These are phyloP conservation scores for Ogataea kodamae DNA, from an alignment of 805 yeast species.

Conservation along the genomic window DNA sequence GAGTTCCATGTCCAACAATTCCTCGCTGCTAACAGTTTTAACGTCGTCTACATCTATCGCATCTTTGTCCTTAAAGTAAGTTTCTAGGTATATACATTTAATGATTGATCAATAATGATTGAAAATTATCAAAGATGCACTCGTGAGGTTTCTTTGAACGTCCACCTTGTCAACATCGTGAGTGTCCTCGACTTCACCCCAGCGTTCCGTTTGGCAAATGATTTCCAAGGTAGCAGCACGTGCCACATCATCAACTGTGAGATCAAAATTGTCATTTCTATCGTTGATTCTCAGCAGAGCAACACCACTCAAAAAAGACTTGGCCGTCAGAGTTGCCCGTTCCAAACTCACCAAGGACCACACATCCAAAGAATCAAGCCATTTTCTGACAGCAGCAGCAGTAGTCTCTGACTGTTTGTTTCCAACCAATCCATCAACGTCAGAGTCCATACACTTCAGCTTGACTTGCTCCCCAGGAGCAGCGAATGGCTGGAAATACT, in stretches of 20 bases:
- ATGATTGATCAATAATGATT: conserved; percentile 6
- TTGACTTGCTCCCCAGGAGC: conserved; percentile 31
- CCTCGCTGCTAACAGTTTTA: conserved; percentile 16
- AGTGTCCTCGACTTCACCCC: conserved; percentile 99
- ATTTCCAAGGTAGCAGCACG: conserved; percentile 78
- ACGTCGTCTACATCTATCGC: conserved; percentile 17
- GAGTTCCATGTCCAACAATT: conserved; percentile 14
- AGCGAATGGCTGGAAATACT: conserved; percentile 45
- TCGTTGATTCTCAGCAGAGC: conserved; percentile 51
- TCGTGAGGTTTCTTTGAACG: conserved; percentile 73
- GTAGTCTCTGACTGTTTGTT: conserved; percentile 64
- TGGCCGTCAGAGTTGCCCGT: conserved; percentile 79
- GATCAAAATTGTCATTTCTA: conserved; percentile 28
- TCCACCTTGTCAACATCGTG: conserved; percentile 97
- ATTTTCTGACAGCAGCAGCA: conserved; percentile 57
- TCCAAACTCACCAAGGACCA: conserved; percentile 90
- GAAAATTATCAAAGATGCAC: conserved; percentile 58
- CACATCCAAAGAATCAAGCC: conserved; percentile 57
- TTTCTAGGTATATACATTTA: conserved; percentile 3
- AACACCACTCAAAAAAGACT: conserved; percentile 82
- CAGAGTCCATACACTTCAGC: conserved; percentile 71
- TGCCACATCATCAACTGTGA: conserved; percentile 66
- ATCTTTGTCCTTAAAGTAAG: conserved; percentile 12
- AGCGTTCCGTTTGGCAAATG: conserved; percentile 76
- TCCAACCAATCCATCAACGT: conserved; percentile 75